phyloP scores from a whole-genome alignment of 305 asterid species.

The Rubia peregrina region DNA sequence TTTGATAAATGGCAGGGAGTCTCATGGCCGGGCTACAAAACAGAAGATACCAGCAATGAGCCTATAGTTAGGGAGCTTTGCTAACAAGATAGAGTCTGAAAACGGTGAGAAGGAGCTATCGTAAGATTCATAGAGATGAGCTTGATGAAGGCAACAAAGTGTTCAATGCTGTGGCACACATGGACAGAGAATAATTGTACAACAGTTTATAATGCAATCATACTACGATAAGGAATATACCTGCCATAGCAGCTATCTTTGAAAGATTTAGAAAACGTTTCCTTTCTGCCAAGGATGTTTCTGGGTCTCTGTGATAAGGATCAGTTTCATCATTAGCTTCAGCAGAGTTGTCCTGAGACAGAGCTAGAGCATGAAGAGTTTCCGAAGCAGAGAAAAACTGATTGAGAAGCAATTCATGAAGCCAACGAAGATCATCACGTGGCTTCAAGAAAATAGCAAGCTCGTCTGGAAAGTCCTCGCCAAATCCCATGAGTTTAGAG shows the following conservation, averaged over 20 bases:
- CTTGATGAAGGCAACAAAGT: neutral
- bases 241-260: slow-evolving; percentile 82
- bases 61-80: neutral
- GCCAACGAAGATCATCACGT: slow-evolving; percentile 81
- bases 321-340: slow-evolving; percentile 34
- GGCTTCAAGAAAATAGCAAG: slow-evolving; percentile 62
- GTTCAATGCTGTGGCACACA: neutral
- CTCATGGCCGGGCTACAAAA: neutral
- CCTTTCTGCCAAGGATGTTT: slow-evolving; percentile 55
- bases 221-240: slow-evolving; percentile 26
- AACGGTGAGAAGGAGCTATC: neutral
- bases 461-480: slow-evolving; percentile 84
- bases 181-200: neutral
- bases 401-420: slow-evolving; percentile 79
- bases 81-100: neutral
- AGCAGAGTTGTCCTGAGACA: slow-evolving; percentile 42
- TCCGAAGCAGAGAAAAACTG: slow-evolving; percentile 78
- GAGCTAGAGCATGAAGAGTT: slow-evolving; percentile 64
- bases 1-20: neutral
- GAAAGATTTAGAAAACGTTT: slow-evolving; percentile 75
- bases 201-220: neutral
- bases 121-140: neutral
- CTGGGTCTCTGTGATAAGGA: slow-evolving; percentile 24
- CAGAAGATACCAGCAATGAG: neutral
- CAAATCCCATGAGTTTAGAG: slow-evolving; percentile 75